Evolutionary conservation across 768 basidiomycete genomes (phyloP).

Genomic region (Astraeus odoratus): DNA sequence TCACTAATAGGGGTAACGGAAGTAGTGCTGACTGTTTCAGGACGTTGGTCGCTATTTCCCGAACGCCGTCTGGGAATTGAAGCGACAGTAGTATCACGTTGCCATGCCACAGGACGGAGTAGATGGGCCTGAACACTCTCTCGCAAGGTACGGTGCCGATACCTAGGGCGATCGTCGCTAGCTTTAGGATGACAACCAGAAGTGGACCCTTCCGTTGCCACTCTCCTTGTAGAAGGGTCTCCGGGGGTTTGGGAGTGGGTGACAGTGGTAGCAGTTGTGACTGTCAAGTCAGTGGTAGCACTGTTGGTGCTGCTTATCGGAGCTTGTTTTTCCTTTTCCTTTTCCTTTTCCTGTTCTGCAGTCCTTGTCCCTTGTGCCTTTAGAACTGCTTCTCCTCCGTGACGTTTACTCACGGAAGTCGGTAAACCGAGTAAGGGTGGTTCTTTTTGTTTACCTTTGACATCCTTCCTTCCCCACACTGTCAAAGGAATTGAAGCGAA

Average conservation of each 20-base stretch:
- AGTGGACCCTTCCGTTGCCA: too few relatives aligned
- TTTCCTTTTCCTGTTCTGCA: background rate
- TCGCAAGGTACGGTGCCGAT: constrained; percentile 36
- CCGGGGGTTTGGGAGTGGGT: too few relatives aligned
- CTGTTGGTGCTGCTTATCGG: background rate
- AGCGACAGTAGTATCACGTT: constrained; percentile 2
- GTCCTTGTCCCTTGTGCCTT: background rate
- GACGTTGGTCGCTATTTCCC: too few relatives aligned
- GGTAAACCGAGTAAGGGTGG: background rate
- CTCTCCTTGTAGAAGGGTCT: background rate
- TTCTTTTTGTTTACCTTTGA: constrained; percentile 8
- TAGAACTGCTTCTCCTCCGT: background rate
- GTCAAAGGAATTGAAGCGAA: background rate
- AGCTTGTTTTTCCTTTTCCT: background rate
- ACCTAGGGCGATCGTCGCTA: constrained; percentile 10
- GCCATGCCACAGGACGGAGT: constrained; percentile 5
- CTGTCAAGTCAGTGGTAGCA: background rate
- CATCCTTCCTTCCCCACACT: background rate
- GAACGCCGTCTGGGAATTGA: too few relatives aligned
- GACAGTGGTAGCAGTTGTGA: too few relatives aligned
- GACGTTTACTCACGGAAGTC: too few relatives aligned
- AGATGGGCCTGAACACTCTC: constrained; percentile 47
- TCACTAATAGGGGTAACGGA: background rate
- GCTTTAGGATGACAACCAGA: background rate
- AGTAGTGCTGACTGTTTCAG: background rate